Evolutionary conservation across 345 rosid species (phyloP).

Genomic region (Raphanus sativus): DNA sequence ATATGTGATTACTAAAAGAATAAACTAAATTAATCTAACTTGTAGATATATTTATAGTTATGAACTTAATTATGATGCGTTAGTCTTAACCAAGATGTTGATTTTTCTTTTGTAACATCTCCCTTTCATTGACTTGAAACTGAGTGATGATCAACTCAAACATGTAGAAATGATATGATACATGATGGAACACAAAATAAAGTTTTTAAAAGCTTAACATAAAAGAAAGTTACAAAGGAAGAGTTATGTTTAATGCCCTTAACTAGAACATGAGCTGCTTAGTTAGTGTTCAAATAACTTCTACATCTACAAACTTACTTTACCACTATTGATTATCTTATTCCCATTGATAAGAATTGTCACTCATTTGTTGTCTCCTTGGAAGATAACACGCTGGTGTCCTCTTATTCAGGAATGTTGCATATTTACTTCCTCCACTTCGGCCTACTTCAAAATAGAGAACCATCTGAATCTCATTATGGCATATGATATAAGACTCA

Average conservation of each 20-base stretch:
- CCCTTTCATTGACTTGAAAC: background rate
- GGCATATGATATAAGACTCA: background rate
- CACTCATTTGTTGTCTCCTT: background rate
- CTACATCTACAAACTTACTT: background rate
- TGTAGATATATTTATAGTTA: background rate
- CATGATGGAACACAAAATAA: background rate
- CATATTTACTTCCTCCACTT: background rate
- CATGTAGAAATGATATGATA: background rate
- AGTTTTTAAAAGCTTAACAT: background rate
- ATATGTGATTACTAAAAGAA: background rate
- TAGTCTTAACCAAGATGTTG: background rate
- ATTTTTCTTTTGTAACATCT: background rate
- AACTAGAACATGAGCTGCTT: background rate
- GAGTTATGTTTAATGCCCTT: background rate
- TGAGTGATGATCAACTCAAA: background rate
- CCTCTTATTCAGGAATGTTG: background rate
- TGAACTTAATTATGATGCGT: background rate
- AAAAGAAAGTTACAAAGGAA: background rate
- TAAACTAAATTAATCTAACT: background rate
- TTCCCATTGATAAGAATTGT: background rate
- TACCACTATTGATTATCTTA: background rate
- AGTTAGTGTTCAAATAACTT: background rate
- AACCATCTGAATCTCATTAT: background rate
- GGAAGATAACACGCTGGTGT: background rate
- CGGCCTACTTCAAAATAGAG: background rate